Percentiles rank a stretch among this genome's conserved stretches.
Evolutionary conservation across 2,329 filamentous ascomycete genomes (phyloP).

Genomic region (Aspergillus brasiliensis): DNA sequence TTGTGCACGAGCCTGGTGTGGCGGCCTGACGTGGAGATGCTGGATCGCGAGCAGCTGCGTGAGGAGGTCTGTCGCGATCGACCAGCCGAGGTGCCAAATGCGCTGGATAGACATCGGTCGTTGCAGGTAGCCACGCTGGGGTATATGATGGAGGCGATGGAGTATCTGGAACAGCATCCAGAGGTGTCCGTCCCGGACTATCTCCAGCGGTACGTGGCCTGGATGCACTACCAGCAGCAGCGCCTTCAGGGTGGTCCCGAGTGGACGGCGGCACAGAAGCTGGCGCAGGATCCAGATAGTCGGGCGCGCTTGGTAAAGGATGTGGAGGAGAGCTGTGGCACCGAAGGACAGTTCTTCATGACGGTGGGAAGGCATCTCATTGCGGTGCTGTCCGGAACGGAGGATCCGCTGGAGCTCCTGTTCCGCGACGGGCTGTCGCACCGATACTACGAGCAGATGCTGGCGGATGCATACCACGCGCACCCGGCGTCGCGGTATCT

Average conservation of each 20-base stretch:
- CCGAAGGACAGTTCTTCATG: slow-evolving; percentile 1
- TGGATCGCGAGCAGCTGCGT: background rate
- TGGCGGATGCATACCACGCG: background rate
- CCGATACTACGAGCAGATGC: slow-evolving; percentile 3
- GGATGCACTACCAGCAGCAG: background rate
- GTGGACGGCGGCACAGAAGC: background rate
- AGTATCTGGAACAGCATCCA: background rate
- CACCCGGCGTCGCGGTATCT: slow-evolving; percentile 7
- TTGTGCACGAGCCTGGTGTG: background rate
- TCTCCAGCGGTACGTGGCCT: background rate
- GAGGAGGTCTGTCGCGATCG: background rate
- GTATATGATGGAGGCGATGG: background rate
- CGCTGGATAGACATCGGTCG: background rate
- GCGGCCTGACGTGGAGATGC: background rate
- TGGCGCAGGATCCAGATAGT: background rate
- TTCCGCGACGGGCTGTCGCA: background rate
- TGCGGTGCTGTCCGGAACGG: background rate
- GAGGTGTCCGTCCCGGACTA: background rate
- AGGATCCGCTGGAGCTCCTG: background rate
- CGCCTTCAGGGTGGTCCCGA: background rate
- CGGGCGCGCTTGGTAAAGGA: background rate
- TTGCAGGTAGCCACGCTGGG: background rate
- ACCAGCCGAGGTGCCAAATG: background rate
- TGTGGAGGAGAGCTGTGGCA: background rate
- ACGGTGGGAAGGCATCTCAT: background rate